Evolutionary conservation across 192 early-diverging fungal species (phyloP), one percentile per base, ranked within the genome.

Genomic region (Spizellomyces punctatus): DNA sequence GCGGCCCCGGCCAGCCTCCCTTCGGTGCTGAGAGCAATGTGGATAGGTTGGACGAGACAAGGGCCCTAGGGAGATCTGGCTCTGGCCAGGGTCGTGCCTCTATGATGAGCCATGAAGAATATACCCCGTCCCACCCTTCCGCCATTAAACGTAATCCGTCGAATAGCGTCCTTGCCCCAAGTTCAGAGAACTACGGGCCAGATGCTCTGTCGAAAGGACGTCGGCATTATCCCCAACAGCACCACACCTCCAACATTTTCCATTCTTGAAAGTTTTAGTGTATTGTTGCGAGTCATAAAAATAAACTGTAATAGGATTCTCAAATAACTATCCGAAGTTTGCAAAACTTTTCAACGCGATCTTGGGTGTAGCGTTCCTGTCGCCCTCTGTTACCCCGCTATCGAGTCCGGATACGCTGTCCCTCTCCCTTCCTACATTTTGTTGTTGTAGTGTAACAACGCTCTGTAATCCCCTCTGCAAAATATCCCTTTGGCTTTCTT

Each of bases 291-390:
- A 48, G 10, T 8, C 48, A 54, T 50, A 54, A 54, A 54, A 54
- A n/a, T 19, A 12, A 19, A 54, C 27, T 36, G 27, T 36, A 36
- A 36, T 36, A 36, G 27, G 27, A 0, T 54, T n/a, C 14, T n/a
- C 50, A 54, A n/a, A 54, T n/a, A n/a, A 12, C 17, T 54, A 14
- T 8, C 67, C 52, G 72, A 59, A 77, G 66, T 16, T 46, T 19
- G 58, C 78, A 79, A 79, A 79, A 50, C 43, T 67, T 46, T 80
- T 80, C 42, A 80, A 52, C 52, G 73, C 63, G 27, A 80, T 80
- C 64, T 80, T 80, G 19, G 78, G 74, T 46, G 75, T 3, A 36
- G 27, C 27, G 27, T 36, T 36, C 27, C 27, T 36, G 27, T 36
- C 27, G 27, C 27, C 27, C 27, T 36, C 27, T 36, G 27, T 36